Evolutionary conservation across 2,329 filamentous ascomycete genomes (phyloP).

Genomic region (Verticillium klebahnii): DNA sequence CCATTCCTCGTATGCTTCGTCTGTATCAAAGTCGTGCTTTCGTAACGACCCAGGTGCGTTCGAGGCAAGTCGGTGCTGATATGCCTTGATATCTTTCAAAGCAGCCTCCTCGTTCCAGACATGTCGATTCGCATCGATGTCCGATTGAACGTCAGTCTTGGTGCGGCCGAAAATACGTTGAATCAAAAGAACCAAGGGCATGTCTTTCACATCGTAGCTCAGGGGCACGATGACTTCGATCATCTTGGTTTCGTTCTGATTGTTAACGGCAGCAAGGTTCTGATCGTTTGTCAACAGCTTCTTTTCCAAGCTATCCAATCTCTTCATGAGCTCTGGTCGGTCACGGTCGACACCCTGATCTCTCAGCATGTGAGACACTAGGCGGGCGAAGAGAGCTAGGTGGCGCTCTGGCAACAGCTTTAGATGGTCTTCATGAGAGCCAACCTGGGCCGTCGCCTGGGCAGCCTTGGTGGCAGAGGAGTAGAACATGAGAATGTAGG

Average conservation of each 20-base stretch:
- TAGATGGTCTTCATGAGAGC: slow-evolving; percentile 80
- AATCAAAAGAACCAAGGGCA: slow-evolving; percentile 87
- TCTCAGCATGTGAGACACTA: slow-evolving; percentile 74
- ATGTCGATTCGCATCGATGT: slow-evolving; percentile 76
- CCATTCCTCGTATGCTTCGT: slow-evolving; percentile 86
- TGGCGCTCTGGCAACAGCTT: slow-evolving; percentile 91
- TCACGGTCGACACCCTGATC: slow-evolving; percentile 83
- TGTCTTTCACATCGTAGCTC: slow-evolving; percentile 92
- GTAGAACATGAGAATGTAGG: slow-evolving; percentile 92
- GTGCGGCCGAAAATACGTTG: slow-evolving; percentile 80
- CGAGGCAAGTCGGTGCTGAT: slow-evolving; percentile 82
- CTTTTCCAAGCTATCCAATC: slow-evolving; percentile 78
- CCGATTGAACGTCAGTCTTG: slow-evolving; percentile 74
- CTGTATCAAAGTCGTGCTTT: slow-evolving; percentile 82
- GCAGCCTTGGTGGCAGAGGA: slow-evolving; percentile 85
- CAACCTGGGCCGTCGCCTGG: slow-evolving; percentile 69
- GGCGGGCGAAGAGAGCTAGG: slow-evolving; percentile 86
- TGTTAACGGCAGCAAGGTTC: slow-evolving; percentile 66
- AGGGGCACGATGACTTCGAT: slow-evolving; percentile 80
- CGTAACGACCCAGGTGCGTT: slow-evolving; percentile 73
- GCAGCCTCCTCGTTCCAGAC: slow-evolving; percentile 91
- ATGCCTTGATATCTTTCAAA: slow-evolving; percentile 85
- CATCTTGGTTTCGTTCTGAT: slow-evolving; percentile 57
- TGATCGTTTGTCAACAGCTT: slow-evolving; percentile 94
- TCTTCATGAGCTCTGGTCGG: slow-evolving; percentile 75